These are phyloP conservation scores for Cladosporium sp. DNA, from an alignment of 2,329 filamentous ascomycete genomes.

Conservation along the genomic window DNA sequence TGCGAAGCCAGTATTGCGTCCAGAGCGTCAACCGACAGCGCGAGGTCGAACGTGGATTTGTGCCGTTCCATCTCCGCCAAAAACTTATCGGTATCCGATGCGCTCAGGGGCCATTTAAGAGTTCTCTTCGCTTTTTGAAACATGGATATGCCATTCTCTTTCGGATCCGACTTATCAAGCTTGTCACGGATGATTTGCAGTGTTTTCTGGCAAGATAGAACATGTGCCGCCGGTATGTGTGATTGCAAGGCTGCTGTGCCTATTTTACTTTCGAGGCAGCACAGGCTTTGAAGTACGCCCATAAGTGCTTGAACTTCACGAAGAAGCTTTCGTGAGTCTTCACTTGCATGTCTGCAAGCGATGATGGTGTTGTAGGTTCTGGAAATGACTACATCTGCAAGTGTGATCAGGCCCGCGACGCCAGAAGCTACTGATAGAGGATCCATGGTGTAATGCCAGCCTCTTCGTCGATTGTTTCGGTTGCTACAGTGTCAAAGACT, in stretches of 20 bases:
- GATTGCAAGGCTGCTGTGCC: neutral
- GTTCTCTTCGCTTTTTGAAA: neutral
- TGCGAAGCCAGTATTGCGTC: neutral
- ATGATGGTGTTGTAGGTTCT: constrained; percentile 8
- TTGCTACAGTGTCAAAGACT: neutral
- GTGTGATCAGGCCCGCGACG: neutral
- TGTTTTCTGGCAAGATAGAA: neutral
- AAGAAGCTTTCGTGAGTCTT: neutral
- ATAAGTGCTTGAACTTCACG: neutral
- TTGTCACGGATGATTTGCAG: neutral
- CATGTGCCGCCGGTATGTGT: neutral
- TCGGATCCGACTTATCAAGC: neutral
- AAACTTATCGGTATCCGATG: neutral
- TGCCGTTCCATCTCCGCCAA: constrained; percentile 5
- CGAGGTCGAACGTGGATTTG: constrained; percentile 5
- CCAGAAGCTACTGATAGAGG: neutral
- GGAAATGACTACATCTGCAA: neutral
- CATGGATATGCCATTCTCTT: neutral
- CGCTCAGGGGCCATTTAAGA: neutral
- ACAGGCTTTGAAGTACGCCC: neutral
- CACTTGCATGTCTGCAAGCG: constrained; percentile 6
- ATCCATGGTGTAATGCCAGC: neutral
- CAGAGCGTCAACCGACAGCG: neutral
- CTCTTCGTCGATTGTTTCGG: neutral
- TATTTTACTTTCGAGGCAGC: neutral